Base-by-base conservation (phyloP, 345 rosid species). In the Eucalyptus curtisii region DNA sequence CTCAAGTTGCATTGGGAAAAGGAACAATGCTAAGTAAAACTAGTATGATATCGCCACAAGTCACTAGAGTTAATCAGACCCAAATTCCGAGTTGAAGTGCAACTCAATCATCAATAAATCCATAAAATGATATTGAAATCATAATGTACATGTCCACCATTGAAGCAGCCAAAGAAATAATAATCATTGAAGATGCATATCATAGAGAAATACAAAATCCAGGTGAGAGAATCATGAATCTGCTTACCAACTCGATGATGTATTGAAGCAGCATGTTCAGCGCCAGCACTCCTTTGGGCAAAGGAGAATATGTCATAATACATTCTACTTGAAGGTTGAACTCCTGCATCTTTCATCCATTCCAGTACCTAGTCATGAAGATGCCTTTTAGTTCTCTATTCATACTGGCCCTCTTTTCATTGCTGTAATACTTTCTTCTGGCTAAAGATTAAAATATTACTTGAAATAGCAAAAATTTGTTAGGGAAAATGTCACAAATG, bases 341-440 rank as follows among this genome's bases (percentile, higher is more conserved):
- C 89, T 88, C 95, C 94, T 17, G 95, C 93, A 88, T 95, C 97
- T 91, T 90, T 92, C 99, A 96, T 96, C 99, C 99, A 97, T 85
- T 95, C 95, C 86, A 95, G 89, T 50, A 97, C 96, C 99, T 97
- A 92, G 89, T 91, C 27, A 49, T 27, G 55, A 87, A 66, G 84
- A 76, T 42, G 7, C 64, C 49, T 57, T 55, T 87, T 20, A 40
- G 49, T 57, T 42, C 82, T 76, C 47, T 20, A 76, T 40, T 76
- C 47, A 76, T 40, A 20, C 27, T 20, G 47, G 47, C 42, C 30
- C 16, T 19, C 13, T 76, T 76, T 76, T 42, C 47, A 40, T 76
- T 6, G 47, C 84, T 11, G 84, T 10, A 76, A 40, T 11, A 76
- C 27, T 76, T 40, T 19, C 14, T 37, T 76, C 44, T 12, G 47